Conservation (phyloP, 2,329 filamentous ascomycete species). For the Neofusicoccum laricinum region DNA sequence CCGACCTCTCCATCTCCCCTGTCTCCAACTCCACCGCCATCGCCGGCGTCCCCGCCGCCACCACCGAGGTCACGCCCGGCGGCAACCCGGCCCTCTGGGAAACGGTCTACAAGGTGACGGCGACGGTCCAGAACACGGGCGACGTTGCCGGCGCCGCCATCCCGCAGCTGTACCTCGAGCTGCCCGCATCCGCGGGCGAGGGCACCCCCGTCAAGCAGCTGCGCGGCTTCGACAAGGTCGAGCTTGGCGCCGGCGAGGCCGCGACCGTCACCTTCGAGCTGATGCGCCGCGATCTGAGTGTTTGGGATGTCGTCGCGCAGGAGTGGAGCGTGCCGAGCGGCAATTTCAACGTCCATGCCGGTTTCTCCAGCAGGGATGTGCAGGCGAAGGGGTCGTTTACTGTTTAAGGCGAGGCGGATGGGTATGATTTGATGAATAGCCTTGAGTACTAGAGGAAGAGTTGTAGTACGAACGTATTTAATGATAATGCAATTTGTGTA, state of each 20-base stretch:
- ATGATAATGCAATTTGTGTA: background rate
- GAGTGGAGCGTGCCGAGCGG: slow-evolving; percentile 39
- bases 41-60: slow-evolving; percentile 43
- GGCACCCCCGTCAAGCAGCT: slow-evolving; percentile 48
- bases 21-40: slow-evolving; percentile 51
- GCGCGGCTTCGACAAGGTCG: slow-evolving; percentile 50
- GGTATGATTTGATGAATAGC: background rate
- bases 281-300: slow-evolving; percentile 48
- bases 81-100: slow-evolving; percentile 17
- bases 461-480: background rate
- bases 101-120: slow-evolving; percentile 38
- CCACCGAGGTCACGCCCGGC: background rate
- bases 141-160: slow-evolving; percentile 47
- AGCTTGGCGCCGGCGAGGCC: slow-evolving; percentile 42
- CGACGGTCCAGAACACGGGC: slow-evolving; percentile 53
- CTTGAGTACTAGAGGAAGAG: background rate
- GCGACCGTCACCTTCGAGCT: slow-evolving; percentile 46
- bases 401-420: background rate
- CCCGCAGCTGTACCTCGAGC: slow-evolving; percentile 57
- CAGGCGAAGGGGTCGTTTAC: background rate
- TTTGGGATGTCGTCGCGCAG: slow-evolving; percentile 46
- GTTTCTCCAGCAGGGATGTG: slow-evolving; percentile 25
- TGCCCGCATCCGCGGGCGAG: slow-evolving; percentile 30
- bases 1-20: slow-evolving; percentile 46
- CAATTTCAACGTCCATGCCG: slow-evolving; percentile 24